Evolutionary conservation across 169 alveolate species (phyloP).

Genomic region (Plasmodium berghei): DNA sequence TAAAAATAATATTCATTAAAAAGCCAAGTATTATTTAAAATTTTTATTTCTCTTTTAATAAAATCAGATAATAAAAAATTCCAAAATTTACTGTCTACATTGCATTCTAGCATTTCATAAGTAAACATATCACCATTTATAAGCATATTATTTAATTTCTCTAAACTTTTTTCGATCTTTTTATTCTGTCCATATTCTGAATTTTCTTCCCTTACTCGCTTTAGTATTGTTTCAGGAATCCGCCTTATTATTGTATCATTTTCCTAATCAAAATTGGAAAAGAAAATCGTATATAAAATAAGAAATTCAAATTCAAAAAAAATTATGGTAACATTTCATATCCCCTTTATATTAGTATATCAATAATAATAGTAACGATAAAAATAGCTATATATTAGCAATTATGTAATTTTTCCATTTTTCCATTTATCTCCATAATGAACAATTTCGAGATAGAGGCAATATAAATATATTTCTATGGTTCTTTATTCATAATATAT

Average conservation of each 20-base stretch:
- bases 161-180: constrained; percentile 14
- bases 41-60: constrained; percentile 15
- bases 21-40: constrained; percentile 29
- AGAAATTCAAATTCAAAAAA: too few species aligned
- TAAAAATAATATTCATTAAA: constrained; percentile 70
- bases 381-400: too few species aligned
- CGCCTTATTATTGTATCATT: constrained; percentile 63
- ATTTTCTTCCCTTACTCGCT: constrained; percentile 48
- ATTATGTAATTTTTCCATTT: too few species aligned
- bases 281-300: background rate
- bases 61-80: constrained; percentile 24
- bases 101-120: constrained; percentile 54
- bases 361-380: too few species aligned
- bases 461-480: background rate
- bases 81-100: constrained; percentile 32
- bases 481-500: background rate
- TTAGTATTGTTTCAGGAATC: constrained; percentile 36
- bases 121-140: constrained; percentile 34
- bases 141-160: constrained; percentile 37
- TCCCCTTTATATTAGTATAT: too few species aligned
- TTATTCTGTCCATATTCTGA: constrained; percentile 32
- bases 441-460: background rate
- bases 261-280: constrained; percentile 5
- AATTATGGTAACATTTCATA: too few species aligned
- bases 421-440: too few species aligned